Conservation (phyloP, 2,329 filamentous ascomycete genomes). For the Geoglossum cookeanum region DNA sequence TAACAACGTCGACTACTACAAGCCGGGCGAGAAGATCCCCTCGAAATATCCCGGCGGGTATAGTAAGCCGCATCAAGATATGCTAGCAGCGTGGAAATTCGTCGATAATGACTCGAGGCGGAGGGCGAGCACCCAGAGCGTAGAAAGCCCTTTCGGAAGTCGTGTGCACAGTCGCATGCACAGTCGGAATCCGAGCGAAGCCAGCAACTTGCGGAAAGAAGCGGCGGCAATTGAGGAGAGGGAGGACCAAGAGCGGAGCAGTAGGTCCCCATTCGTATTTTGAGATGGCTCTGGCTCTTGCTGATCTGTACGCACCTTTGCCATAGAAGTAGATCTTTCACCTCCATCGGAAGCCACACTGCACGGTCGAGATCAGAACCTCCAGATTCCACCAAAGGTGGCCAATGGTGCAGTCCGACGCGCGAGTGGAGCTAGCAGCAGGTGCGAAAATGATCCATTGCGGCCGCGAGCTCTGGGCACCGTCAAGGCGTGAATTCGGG, state of each 20-base stretch:
- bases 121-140: not conserved
- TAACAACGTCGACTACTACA: not conserved
- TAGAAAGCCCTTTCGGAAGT: constrained; percentile 1
- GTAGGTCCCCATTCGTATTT: not conserved
- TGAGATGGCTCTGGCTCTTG: not conserved
- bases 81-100: constrained; percentile 1
- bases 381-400: not conserved
- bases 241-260: not conserved
- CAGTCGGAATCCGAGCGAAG: not conserved
- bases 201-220: not conserved
- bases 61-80: constrained; percentile 2
- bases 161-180: constrained; percentile 1
- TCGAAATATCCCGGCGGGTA: not conserved
- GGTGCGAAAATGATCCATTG: not conserved
- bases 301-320: not conserved
- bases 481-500: not conserved
- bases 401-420: not conserved
- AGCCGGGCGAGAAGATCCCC: not conserved
- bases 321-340: not conserved
- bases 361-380: not conserved
- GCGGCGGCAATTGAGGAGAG: not conserved
- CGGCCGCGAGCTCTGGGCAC: not conserved
- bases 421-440: not conserved
- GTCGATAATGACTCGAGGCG: not conserved
- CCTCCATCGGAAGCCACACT: not conserved